phyloP scores from a whole-genome alignment of 1,284 basidiomycete genomes.

The Leccinum fuscescens region DNA sequence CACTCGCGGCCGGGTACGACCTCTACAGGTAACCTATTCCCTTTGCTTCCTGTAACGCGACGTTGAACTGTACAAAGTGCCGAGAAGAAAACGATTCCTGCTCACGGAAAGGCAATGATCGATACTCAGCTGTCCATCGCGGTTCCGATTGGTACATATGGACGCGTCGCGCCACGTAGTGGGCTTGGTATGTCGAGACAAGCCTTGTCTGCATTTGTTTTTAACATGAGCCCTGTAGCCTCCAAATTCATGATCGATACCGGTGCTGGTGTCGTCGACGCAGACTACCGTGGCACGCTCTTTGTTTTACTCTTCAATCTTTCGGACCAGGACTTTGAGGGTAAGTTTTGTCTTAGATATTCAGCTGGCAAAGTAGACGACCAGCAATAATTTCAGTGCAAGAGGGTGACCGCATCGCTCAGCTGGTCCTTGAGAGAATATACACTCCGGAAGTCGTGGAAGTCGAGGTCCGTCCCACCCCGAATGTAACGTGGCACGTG shows the following conservation, averaged over 20 bases:
- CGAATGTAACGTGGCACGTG: background rate
- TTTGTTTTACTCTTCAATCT: slow-evolving; percentile 96
- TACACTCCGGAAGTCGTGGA: slow-evolving; percentile 83
- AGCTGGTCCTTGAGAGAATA: slow-evolving; percentile 91
- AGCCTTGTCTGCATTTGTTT: background rate
- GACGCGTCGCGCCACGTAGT: slow-evolving; percentile 91
- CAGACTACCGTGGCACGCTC: slow-evolving; percentile 91
- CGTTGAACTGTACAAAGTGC: slow-evolving; percentile 48
- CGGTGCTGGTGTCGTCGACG: slow-evolving; percentile 95
- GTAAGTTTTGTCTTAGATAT: slow-evolving; percentile 42
- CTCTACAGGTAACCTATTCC: slow-evolving; percentile 67
- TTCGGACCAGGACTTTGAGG: slow-evolving; percentile 84
- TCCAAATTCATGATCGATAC: slow-evolving; percentile 97
- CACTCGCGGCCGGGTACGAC: slow-evolving; percentile 90
- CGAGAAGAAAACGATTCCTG: slow-evolving; percentile 75
- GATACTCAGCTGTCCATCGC: slow-evolving; percentile 92
- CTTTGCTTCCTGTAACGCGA: background rate
- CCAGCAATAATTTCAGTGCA: slow-evolving; percentile 55
- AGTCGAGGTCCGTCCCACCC: slow-evolving; percentile 64
- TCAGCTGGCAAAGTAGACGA: background rate
- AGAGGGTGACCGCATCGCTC: slow-evolving; percentile 91
- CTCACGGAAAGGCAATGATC: slow-evolving; percentile 84
- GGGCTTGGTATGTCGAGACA: slow-evolving; percentile 72
- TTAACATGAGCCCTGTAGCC: slow-evolving; percentile 47
- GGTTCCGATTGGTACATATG: slow-evolving; percentile 91